Conservation (phyloP, 345 rosid species). For the Brassica napus region Da-Ae NC_063446.1:63185001-63185500, state of each 20-base stretch:
- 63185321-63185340: constrained; percentile 34
- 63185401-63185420: constrained; percentile 65
- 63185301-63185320: constrained; percentile 48
- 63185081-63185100: constrained; percentile 52
- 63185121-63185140: neutral
- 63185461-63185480: constrained; percentile 27
- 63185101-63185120: neutral
- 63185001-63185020: constrained; percentile 40
- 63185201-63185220: constrained; percentile 52
- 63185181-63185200: constrained; percentile 67
- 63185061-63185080: constrained; percentile 77
- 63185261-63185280: constrained; percentile 89
- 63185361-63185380: constrained; percentile 49
- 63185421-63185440: constrained; percentile 57
- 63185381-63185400: constrained; percentile 63
- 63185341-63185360: constrained; percentile 27
- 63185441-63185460: constrained; percentile 39
- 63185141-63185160: neutral
- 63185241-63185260: constrained; percentile 60
- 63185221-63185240: constrained; percentile 41
- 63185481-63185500: constrained; percentile 53
- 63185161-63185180: constrained; percentile 58
- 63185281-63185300: constrained; percentile 65
- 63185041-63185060: constrained; percentile 60
- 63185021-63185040: constrained; percentile 57